Evolutionary conservation across 2,329 filamentous ascomycete species (phyloP), one percentile per base, ranked within the genome.

Genomic region (Penicillium italicum): DNA sequence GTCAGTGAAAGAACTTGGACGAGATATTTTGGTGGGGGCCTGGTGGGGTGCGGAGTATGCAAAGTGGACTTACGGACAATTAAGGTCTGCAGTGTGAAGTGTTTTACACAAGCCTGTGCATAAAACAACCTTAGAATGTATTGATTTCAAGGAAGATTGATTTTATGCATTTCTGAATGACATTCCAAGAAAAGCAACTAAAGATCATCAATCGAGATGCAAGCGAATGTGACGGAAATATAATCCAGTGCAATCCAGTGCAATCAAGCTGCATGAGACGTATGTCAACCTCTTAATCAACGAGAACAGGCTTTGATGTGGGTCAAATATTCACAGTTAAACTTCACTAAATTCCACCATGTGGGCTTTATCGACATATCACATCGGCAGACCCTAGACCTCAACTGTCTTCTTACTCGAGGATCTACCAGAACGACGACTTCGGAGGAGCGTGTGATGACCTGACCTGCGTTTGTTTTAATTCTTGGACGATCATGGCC

Each of bases 401-500:
- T 22, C 5, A n/a, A 42, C 24, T 12, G 41, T 12, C 10, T 26
- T 4, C 10, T n/a, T 20, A 30, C n/a, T 42, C 18, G 24, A 26
- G 14, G 22, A 26, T 22, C 9, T 28, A 11, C 41, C 16, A n/a
- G 33, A 34, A 18, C 40, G 24, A 28, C 5, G 8, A 22, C 6
- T 10, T 14, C 1, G 4, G 22, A 36, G 10, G 7, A 38, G 26
- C 22, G 37, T 31, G 30, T 12, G 9, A 20, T n/a, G 20, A 12
- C n/a, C 24, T n/a, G 20, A 12, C n/a, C 24, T 4, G 11, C 31
- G 37, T 30, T 2, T 11, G 5, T n/a, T 22, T 12, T 34, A 55
- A 55, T 55, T 51, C 51, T 55, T 51, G 53, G 41, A 28, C 22
- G 53, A 55, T 55, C 47, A 51, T 51, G 33, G 46, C 34, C 14